These are phyloP conservation scores for Trametes meyenii DNA, from an alignment of 768 basidiomycete species.

Conservation along the genomic window DNA sequence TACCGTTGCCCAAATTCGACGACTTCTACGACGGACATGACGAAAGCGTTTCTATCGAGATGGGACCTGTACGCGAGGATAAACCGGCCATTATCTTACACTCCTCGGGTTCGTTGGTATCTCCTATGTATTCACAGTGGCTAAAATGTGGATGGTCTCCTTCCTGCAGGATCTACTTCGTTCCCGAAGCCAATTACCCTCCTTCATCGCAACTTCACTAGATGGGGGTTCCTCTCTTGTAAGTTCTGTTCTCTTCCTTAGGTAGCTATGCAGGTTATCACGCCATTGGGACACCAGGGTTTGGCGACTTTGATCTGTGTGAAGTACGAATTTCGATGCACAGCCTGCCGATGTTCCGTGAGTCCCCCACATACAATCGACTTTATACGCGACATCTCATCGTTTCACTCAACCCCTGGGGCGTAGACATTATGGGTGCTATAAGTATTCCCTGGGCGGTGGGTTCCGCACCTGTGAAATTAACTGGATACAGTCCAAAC, in stretches of 20 bases:
- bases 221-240: conserved; percentile 23
- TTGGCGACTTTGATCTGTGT: conserved; percentile 24
- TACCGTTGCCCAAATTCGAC: conserved; percentile 23
- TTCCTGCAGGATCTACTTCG: conserved; percentile 30
- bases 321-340: conserved; percentile 24
- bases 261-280: background rate
- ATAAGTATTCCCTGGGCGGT: conserved; percentile 10
- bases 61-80: background rate
- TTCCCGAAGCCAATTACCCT: conserved; percentile 34
- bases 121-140: background rate
- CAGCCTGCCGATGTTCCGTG: conserved; percentile 31
- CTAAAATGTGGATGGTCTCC: background rate
- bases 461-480: background rate
- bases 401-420: background rate
- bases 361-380: background rate
- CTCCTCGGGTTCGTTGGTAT: conserved; percentile 15
- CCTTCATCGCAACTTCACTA: conserved; percentile 20
- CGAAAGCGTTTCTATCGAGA: background rate
- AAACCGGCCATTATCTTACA: conserved; percentile 14
- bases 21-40: conserved; percentile 22
- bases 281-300: background rate
- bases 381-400: background rate
- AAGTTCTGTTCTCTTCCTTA: background rate
- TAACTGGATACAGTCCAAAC: background rate
- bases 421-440: conserved; percentile 14